A percentile compares a stretch with the other conserved stretches of the same genome.
Conservation (phyloP, 1,284 basidiomycete species). For the Pholiota adiposa region DNA sequence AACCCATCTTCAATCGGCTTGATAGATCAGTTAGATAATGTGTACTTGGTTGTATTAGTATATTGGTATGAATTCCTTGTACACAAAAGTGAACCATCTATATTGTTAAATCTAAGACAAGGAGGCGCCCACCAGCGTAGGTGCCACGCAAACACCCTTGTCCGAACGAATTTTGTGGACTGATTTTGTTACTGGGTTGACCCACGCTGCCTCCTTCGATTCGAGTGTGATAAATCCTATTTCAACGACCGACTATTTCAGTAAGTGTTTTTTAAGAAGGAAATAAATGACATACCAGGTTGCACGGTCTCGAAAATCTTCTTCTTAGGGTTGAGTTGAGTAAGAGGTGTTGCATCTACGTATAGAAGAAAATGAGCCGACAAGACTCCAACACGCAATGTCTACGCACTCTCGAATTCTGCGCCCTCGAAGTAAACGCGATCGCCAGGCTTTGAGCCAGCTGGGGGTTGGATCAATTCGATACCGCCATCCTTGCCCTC, state of each 20-base stretch:
- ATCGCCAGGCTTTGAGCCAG: conserved; percentile 88
- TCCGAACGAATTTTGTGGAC: conserved; percentile 87
- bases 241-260: background rate
- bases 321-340: conserved; percentile 94
- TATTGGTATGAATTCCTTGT: background rate
- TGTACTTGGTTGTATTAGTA: background rate
- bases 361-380: conserved; percentile 9
- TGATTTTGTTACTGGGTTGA: conserved; percentile 82
- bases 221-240: conserved; percentile 87
- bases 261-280: background rate
- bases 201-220: conserved; percentile 87
- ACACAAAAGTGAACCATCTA: background rate
- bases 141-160: conserved; percentile 82
- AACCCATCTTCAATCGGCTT: no score
- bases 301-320: conserved; percentile 97
- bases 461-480: conserved; percentile 88
- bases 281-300: conserved; percentile 56
- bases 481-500: conserved; percentile 92
- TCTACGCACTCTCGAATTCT: conserved; percentile 77
- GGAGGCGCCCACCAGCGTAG: conserved; percentile 84
- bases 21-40: background rate
- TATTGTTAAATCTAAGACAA: conserved; percentile 60
- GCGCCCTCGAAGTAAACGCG: conserved; percentile 91
- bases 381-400: no score
- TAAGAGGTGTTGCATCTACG: conserved; percentile 70